Base-by-base conservation (phyloP, 257 asterid genomes). In the Ligustrum vulgare region DNA sequence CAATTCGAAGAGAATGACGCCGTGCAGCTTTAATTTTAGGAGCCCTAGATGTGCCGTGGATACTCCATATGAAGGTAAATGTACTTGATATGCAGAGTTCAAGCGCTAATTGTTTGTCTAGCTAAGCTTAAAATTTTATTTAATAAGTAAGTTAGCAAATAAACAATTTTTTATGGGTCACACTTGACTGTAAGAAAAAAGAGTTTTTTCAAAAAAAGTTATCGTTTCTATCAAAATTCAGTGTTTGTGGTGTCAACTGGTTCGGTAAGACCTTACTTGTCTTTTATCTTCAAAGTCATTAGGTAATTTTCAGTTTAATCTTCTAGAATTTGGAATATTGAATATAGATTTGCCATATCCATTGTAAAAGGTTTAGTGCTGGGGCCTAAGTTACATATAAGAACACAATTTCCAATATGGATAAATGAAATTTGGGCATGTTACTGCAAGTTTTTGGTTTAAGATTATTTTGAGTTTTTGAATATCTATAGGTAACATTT, bases 61-160 rank as follows among this genome's bases (percentile, higher is more conserved):
- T 82, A 75, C 89, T 15, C 81, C 94, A 4, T 86, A 81, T 78
- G 98, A 85, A 83, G 98, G 98, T 84, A 75, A 60, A 35, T 11
- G 51, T 47, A 8, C 63, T 58, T 58, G 15, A 0, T 33, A 41
- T 10, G 12, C 49, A 41, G 49, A 41, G 12, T 11, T 10, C 49
- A 41, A 41, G 49, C 49, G 49, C 49, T 41, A 41, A 45, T 45
- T 3, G 2, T n/a, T 4, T 16, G 56, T 16, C n/a, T 45, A 7
- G 56, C 7, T 13, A 4, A 45, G 20, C 8, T 15, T 13, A 15
- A 45, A 45, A 4, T 2, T 41, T 45, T 15, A 5, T 7, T 45
- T 15, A 15, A 45, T 45, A 13, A 45, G 20, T 4, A 13, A 45
- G 56, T 45, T 11, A 41, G 49, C 9, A 41, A 41, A 41, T 41